Evolutionary conservation across 1,284 basidiomycete species (phyloP).

Genomic region (Tranzscheliella williamsii): DNA sequence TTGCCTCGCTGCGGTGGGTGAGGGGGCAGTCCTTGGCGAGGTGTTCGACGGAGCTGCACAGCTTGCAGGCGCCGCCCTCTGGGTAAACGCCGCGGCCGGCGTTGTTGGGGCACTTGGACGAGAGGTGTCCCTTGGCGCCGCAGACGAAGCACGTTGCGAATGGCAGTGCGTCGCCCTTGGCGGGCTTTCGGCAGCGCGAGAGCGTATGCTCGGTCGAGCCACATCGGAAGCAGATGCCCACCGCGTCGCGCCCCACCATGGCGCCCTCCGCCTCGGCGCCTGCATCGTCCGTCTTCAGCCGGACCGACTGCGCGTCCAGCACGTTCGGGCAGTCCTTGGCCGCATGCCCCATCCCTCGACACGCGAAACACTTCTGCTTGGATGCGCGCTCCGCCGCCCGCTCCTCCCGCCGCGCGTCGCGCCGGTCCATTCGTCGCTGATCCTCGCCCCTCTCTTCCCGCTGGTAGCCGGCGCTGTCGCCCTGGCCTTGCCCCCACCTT

Average conservation of each 20-base stretch:
- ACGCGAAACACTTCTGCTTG: slow-evolving; percentile 80
- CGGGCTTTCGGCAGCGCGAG: slow-evolving; percentile 72
- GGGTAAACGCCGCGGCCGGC: slow-evolving; percentile 81
- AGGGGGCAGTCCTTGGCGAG: slow-evolving; percentile 80
- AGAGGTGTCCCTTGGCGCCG: slow-evolving; percentile 73
- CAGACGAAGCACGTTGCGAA: slow-evolving; percentile 93
- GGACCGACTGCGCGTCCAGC: slow-evolving; percentile 36
- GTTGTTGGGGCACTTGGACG: slow-evolving; percentile 79
- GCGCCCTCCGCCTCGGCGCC: slow-evolving; percentile 41
- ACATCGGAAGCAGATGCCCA: slow-evolving; percentile 67
- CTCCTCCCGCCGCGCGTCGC: slow-evolving; percentile 69
- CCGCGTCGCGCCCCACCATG: slow-evolving; percentile 59
- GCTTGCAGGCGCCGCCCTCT: slow-evolving; percentile 89
- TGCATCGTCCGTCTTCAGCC: slow-evolving; percentile 28
- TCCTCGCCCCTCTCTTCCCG: slow-evolving; percentile 18
- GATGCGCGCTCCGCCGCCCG: slow-evolving; percentile 70
- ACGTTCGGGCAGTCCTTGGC: slow-evolving; percentile 74
- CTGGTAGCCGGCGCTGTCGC: slow-evolving; percentile 17
- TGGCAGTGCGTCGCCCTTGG: slow-evolving; percentile 69
- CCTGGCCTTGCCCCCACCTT: slow-evolving; percentile 1
- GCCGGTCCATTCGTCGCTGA: slow-evolving; percentile 50
- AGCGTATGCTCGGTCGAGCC: slow-evolving; percentile 79
- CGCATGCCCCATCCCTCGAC: slow-evolving; percentile 79
- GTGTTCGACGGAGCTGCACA: slow-evolving; percentile 82
- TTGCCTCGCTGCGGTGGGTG: slow-evolving; percentile 65